phyloP scores from a whole-genome alignment of 139 green algal species.

The Chlamydomonas urium region DNA sequence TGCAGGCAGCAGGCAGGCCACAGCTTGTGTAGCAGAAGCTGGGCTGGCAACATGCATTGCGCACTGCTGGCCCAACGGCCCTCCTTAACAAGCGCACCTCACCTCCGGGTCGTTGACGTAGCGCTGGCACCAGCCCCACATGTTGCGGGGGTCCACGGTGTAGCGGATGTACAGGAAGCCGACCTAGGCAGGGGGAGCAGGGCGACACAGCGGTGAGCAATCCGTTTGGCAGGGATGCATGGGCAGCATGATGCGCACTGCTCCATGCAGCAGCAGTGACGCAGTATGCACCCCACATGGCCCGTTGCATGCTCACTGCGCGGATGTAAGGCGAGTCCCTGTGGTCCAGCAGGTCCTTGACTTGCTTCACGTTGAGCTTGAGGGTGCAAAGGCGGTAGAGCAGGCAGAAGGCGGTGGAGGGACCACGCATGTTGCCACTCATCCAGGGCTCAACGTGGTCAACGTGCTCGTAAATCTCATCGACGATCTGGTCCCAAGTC shows the following conservation, averaged over 20 bases:
- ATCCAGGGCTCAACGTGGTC: slow-evolving; percentile 95
- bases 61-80: background rate
- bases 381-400: slow-evolving; percentile 80
- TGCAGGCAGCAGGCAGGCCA: background rate
- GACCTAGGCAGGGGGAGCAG: slow-evolving; percentile 49
- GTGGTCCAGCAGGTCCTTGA: slow-evolving; percentile 78
- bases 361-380: slow-evolving; percentile 56
- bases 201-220: background rate
- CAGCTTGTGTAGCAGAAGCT: background rate
- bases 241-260: background rate
- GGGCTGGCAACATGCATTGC: background rate
- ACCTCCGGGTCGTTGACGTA: slow-evolving; percentile 87
- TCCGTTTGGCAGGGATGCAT: background rate
- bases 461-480: slow-evolving; percentile 81
- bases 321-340: slow-evolving; percentile 92
- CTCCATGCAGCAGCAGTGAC: background rate
- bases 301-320: slow-evolving; percentile 69
- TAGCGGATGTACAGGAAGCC: slow-evolving; percentile 95
- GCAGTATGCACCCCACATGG: background rate
- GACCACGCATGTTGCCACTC: slow-evolving; percentile 87
- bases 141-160: slow-evolving; percentile 70
- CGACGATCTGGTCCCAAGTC: slow-evolving; percentile 73
- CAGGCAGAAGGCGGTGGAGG: slow-evolving; percentile 92
- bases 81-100: too few relatives aligned
- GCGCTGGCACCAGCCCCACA: slow-evolving; percentile 81